Evolutionary conservation across 352 stramenopile species (phyloP), one percentile per base, ranked within the genome.

Genomic region (Globisporangium viniferum): DNA sequence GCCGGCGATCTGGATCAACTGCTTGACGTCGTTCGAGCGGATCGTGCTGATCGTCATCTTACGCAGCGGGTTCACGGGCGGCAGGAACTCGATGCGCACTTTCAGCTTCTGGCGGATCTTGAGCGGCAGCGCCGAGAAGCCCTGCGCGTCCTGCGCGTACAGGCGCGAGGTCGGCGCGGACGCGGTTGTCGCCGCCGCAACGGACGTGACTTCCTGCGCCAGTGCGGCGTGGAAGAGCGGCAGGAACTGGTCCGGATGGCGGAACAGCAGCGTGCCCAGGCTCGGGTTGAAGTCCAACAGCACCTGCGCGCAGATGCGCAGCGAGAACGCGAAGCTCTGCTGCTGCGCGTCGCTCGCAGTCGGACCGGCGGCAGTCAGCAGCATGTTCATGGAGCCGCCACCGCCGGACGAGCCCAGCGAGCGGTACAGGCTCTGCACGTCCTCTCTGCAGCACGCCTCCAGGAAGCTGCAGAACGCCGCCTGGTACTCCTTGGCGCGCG

Each of bases 21-120:
- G 75, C 73, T 91, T 97, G 2, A 98, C 92, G 73, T 99, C 95
- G 15, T 82, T 87, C 6, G 92, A 91, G 8, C 92, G 78, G 44
- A 98, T 91, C n/a, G 81, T 73, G 55, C 88, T 57, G 59, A 67
- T 66, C 46, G 46, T 48, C 41, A 58, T 41, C 46, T 66, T 66
- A 29, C 60, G 60, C 29, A 66, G 82, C 31, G 93, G 84, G 0
- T 70, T 61, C 22, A 98, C 76, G 1, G 95, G 96, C 33, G 96
- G 96, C 57, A 99, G 72, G 68, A 96, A 89, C 56, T 95, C 81
- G 2, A 99, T 81, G 68, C 97, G 93, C 24, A 98, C 89, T 62
- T 97, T 90, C 57, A 87, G 72, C 57, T 84, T 87, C 3, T 79
- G 76, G 3, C 76, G 68, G 1, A 67, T 70, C 39, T 75, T 77